Base-by-base conservation (phyloP, 2,329 filamentous ascomycete genomes). In the Exophiala oligosperma region DNA sequence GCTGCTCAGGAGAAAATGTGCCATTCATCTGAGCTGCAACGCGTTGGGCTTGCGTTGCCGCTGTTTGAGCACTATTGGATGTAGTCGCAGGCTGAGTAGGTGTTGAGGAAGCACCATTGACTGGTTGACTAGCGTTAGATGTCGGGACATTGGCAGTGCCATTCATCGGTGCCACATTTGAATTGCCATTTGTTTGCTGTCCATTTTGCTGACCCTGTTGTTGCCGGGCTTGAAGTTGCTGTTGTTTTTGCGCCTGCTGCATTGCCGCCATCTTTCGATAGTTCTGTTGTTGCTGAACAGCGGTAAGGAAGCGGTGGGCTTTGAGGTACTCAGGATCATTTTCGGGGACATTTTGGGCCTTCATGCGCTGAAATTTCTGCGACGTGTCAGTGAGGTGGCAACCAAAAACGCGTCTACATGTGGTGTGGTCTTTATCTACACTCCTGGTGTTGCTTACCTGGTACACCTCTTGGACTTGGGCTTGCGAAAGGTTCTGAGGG, bases 351-450 rank as follows among this genome's bases (percentile, higher is more conserved):
- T 92, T 92, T 68, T 88, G 83, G 56, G 90, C 84, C 75, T 93
- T 94, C 89, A 97, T 92, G 73, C 90, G 85, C 70, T 90, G 88
- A 65, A 90, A 94, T 82, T 91, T 92, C 92, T 97, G 69, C 38
- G 54, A 37, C 49, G 48, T 59, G 73, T 81, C 70, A 82, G 77
- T 61, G 23, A 38, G 23, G 29, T 24, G 23, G 17, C 32, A 35
- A 35, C 32, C 32, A 35, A 35, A 35, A 29, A 38, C 40, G 21
- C 49, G 49, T n/a, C 50, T 26, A 51, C 49, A 49, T 53, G 44
- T 57, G 12, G 12, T 14, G 29, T 12, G 46, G 26, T 7, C 17
- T 48, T n/a, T 3, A 28, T 28, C 24, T n/a, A 28, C n/a, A 29
- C 32, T 29, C 14, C 26, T 43, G 49, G 17, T 56, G 43, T 48